Evolutionary conservation across 2,329 filamentous ascomycete species (phyloP), one percentile per base, ranked within the genome.

Genomic region (Rhynchosporium graminicola): DNA sequence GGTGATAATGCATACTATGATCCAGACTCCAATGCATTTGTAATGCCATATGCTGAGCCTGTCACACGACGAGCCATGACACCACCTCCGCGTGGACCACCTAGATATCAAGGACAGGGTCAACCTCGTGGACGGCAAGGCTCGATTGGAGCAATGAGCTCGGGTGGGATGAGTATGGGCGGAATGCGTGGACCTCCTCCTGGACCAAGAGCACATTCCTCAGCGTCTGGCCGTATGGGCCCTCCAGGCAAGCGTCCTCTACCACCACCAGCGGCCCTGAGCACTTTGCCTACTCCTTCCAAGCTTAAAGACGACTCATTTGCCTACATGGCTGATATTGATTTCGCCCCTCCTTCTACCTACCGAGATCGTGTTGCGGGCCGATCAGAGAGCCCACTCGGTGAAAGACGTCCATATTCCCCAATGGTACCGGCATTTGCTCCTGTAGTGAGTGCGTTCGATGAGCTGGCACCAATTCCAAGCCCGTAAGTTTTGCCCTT

Each of bases 11-110:
- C 67, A 36, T 73, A 71, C 54, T 72, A 62, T 45, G 70, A 73
- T 54, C 70, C 71, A 10, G 66, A 69, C 13, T 64, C 64, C 2
- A 72, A 72, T 57, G 76, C 77, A 26, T 94, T 92, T 71, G 85
- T 92, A 63, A 88, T 89, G 83, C 86, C 93, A 2, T 97, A 90
- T 70, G 90, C 93, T 10, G 86, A 97, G 76, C 92, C 91, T 10
- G 84, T 96, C 15, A 88, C 86, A 66, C 90, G 94, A 70, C 90
- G 94, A 72, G 94, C 94, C 58, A 97, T 98, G 94, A 98, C 94
- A 26, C 94, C 94, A 58, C 94, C 94, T 20, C 93, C 94, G 1
- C 80, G 80, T 56, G 80, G 59, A 20, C 60, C 80, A 52, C 75
- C 76, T 51, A 72, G 74, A 65, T 74, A 68, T 65, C 69, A 67